Evolutionary conservation across 768 basidiomycete species (phyloP).

Genomic region (Podaxis sp.): DNA sequence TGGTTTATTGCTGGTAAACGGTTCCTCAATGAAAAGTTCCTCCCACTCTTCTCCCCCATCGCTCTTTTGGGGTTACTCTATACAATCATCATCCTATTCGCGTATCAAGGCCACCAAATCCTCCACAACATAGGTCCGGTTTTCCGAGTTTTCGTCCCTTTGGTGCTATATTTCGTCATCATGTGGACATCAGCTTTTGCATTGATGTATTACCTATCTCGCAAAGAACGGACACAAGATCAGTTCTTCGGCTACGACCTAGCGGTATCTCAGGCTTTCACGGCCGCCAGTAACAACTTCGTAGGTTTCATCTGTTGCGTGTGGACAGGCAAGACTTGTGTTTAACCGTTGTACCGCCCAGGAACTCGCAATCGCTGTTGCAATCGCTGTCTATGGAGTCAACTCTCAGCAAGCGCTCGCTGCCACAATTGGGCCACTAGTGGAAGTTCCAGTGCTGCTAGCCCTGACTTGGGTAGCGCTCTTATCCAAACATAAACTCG

Average conservation of each 20-base stretch:
- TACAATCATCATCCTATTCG: constrained; percentile 75
- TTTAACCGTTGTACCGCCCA: constrained; percentile 33
- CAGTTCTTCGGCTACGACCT: constrained; percentile 53
- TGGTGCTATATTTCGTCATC: constrained; percentile 72
- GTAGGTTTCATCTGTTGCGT: constrained; percentile 29
- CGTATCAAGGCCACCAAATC: constrained; percentile 65
- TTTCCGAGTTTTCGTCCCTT: constrained; percentile 77
- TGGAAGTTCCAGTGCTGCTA: constrained; percentile 76
- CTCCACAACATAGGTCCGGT: constrained; percentile 70
- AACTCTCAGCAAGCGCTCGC: constrained; percentile 77
- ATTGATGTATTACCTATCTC: constrained; percentile 39
- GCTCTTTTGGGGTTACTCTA: constrained; percentile 76
- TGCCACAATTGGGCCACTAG: constrained; percentile 74
- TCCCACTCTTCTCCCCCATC: constrained; percentile 65
- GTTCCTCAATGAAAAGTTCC: constrained; percentile 54
- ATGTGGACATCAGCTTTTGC: constrained; percentile 68
- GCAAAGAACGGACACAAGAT: constrained; percentile 22
- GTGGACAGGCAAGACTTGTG: not conserved
- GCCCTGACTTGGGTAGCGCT: constrained; percentile 63
- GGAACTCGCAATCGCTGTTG: constrained; percentile 71
- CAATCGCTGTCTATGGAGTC: constrained; percentile 74
- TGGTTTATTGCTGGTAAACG: constrained; percentile 38
- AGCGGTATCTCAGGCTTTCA: constrained; percentile 76
- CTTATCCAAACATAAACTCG: constrained; percentile 33
- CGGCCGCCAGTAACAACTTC: constrained; percentile 77